These are phyloP conservation scores for Allium cepa DNA, from an alignment of 106 monocot genomes.

Conservation along the genomic window DNA sequence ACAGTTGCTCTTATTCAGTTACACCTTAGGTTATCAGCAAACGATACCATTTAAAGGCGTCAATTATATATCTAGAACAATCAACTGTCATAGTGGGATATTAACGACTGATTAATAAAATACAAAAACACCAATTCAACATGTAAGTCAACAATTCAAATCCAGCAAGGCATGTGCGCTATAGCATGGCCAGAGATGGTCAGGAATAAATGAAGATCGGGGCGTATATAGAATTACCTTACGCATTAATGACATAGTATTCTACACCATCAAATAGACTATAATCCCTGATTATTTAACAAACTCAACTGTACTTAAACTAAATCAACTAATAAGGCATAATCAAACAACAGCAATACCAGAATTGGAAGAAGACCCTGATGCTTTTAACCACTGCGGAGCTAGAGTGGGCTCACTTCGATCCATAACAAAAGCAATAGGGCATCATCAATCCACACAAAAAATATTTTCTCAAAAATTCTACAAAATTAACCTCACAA, in stretches of 20 bases:
- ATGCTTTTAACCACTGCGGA: conserved; percentile 34
- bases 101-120: too few relatives aligned
- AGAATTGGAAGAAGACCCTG: conserved; percentile 11
- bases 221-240: background rate
- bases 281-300: too few relatives aligned
- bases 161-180: background rate
- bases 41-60: too few relatives aligned
- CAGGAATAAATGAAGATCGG: background rate
- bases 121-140: too few relatives aligned
- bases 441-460: conserved; percentile 17
- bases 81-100: too few relatives aligned
- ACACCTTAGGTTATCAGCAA: too few relatives aligned
- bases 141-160: too few relatives aligned
- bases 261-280: background rate
- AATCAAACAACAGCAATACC: conserved; percentile 9
- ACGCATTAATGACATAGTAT: background rate
- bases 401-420: conserved; percentile 26
- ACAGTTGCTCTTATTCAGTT: too few relatives aligned
- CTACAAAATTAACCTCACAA: background rate
- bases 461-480: background rate
- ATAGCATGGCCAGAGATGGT: background rate
- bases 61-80: too few relatives aligned
- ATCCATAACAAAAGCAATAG: conserved; percentile 18
- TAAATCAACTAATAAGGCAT: background rate
- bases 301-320: background rate